Percentiles rank a stretch among this genome's conserved stretches.
phyloP scores from a whole-genome alignment of 257 asterid genomes.

The Solanum tarapatanum region DNA sequence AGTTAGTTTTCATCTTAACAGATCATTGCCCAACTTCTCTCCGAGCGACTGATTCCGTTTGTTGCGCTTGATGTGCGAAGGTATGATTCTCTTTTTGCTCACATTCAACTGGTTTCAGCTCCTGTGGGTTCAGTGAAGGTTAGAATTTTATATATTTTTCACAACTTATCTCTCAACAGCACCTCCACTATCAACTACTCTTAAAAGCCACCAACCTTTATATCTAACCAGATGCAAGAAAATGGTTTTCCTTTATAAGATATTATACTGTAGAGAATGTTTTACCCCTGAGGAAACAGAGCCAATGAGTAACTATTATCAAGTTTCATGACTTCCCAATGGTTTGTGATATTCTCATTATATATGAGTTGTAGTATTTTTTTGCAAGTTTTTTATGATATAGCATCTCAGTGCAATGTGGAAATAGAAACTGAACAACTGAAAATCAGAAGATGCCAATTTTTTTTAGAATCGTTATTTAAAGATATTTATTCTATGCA shows the following conservation, averaged over 20 bases:
- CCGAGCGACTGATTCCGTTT: constrained; percentile 95
- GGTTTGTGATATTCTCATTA: background rate
- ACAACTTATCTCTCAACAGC: background rate
- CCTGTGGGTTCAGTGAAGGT: background rate
- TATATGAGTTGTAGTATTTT: background rate
- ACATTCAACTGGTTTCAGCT: background rate
- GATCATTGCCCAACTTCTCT: constrained; percentile 99
- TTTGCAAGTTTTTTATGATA: background rate
- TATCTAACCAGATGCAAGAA: background rate
- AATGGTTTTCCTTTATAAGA: background rate
- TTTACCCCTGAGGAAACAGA: background rate
- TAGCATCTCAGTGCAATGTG: background rate
- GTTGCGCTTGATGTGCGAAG: constrained; percentile 99
- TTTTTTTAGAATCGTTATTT: background rate
- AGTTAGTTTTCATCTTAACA: constrained; percentile 23
- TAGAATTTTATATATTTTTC: background rate
- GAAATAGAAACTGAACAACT: background rate
- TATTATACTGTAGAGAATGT: background rate
- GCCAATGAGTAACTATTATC: background rate
- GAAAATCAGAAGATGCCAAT: background rate
- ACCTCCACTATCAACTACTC: background rate
- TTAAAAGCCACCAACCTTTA: background rate
- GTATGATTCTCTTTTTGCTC: constrained; percentile 21
- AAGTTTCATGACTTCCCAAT: background rate
- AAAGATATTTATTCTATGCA: background rate